Evolutionary conservation across 179 eudicot genomes (phyloP).

Genomic region (Silene coronaria): DNA sequence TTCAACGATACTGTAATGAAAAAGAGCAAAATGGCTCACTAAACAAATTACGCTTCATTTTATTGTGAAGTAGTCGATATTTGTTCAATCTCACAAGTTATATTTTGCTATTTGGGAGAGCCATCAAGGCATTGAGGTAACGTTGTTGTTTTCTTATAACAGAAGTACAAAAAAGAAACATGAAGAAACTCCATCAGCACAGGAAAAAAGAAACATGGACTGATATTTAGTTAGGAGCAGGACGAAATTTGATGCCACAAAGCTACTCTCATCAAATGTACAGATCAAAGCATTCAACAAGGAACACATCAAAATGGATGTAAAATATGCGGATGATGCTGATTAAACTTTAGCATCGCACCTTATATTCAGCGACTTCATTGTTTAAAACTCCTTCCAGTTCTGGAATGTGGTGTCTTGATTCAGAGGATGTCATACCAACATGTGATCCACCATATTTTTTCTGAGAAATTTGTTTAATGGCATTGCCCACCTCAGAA

Average conservation of each 20-base stretch:
- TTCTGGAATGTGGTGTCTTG: slow-evolving; percentile 51
- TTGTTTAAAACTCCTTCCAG: slow-evolving; percentile 60
- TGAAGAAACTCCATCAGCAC: neutral
- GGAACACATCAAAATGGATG: neutral
- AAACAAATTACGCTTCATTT: too few relatives aligned
- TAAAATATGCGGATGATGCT: slow-evolving; percentile 9
- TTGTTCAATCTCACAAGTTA: too few relatives aligned
- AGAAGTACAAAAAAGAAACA: too few relatives aligned
- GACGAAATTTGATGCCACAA: neutral
- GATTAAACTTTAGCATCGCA: slow-evolving; percentile 18
- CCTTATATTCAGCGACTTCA: slow-evolving; percentile 81
- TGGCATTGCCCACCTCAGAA: slow-evolving; percentile 71
- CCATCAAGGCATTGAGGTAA: too few relatives aligned
- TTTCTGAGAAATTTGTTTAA: slow-evolving; percentile 57
- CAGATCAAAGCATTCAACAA: neutral
- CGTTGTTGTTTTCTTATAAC: too few relatives aligned
- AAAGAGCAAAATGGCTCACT: too few relatives aligned
- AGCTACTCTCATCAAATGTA: neutral
- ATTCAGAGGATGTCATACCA: slow-evolving; percentile 34
- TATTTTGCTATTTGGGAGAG: too few relatives aligned
- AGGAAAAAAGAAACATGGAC: too few relatives aligned
- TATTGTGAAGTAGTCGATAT: too few relatives aligned
- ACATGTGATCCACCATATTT: slow-evolving; percentile 29
- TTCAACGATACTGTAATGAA: too few relatives aligned
- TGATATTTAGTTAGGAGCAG: neutral